Evolutionary conservation across 768 basidiomycete species (phyloP).

Genomic region (Hortiboletus campestris): DNA sequence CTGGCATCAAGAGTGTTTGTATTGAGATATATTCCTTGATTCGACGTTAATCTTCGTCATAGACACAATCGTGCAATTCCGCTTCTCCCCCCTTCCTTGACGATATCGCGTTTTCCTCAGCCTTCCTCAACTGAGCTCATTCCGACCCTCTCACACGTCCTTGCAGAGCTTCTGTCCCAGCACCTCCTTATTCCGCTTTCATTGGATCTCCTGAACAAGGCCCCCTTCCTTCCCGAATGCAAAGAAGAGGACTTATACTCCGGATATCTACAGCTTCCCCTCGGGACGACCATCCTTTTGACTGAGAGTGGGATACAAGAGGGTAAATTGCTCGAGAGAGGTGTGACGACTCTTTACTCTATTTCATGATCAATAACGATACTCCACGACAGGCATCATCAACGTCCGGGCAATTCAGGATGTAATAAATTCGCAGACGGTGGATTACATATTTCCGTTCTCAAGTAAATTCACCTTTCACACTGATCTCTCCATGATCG

Average conservation of each 20-base stretch:
- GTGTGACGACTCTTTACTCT: slow-evolving; percentile 16
- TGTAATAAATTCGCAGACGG: slow-evolving; percentile 59
- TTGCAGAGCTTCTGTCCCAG: slow-evolving; percentile 60
- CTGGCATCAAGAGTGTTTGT: slow-evolving; percentile 64
- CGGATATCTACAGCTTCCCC: slow-evolving; percentile 71
- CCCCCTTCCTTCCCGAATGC: slow-evolving; percentile 59
- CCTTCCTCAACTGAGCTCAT: slow-evolving; percentile 27
- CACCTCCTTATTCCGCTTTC: slow-evolving; percentile 58
- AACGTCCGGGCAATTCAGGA: slow-evolving; percentile 67
- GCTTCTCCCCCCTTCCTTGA: slow-evolving; percentile 65
- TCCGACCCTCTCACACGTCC: slow-evolving; percentile 53
- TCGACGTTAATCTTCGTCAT: slow-evolving; percentile 1
- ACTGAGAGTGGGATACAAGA: slow-evolving; percentile 69
- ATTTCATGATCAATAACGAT: neutral
- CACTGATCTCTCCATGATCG: slow-evolving; percentile 67
- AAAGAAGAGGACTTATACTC: slow-evolving; percentile 72
- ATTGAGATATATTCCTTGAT: neutral
- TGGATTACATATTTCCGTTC: slow-evolving; percentile 77
- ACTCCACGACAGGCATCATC: slow-evolving; percentile 45
- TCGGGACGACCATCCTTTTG: slow-evolving; percentile 56
- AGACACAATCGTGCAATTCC: slow-evolving; percentile 69
- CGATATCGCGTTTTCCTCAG: slow-evolving; percentile 60
- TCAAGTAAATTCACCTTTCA: slow-evolving; percentile 63
- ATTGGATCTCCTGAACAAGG: slow-evolving; percentile 57
- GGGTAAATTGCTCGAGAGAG: slow-evolving; percentile 58